These are phyloP conservation scores for Aurinia saxatilis DNA, from an alignment of 345 rosid species.

Conservation along the genomic window DNA sequence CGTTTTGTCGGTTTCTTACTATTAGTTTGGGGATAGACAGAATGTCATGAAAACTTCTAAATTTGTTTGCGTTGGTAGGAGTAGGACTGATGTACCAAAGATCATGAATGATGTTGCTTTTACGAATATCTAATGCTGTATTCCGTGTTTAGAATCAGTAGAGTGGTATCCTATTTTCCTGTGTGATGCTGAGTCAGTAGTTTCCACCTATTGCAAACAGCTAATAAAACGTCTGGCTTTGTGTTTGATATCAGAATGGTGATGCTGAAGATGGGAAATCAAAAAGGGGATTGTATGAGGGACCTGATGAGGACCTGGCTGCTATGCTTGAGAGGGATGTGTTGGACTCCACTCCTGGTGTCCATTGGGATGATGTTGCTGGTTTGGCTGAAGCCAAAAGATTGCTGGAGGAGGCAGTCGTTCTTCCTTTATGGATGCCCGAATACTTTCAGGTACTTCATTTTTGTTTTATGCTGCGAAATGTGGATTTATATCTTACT, in stretches of 20 bases:
- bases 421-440: constrained; percentile 99
- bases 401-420: constrained; percentile 98
- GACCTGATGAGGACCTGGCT: constrained; percentile 96
- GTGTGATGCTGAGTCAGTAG: background rate
- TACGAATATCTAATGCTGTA: background rate
- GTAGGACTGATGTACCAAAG: constrained; percentile 1
- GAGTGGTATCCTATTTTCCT: background rate
- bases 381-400: constrained; percentile 98
- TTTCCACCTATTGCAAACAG: background rate
- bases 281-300: constrained; percentile 80
- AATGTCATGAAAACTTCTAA: background rate
- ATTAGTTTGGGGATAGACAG: background rate
- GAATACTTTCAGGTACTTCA: constrained; percentile 90
- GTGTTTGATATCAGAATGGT: constrained; percentile 54
- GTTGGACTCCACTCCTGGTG: constrained; percentile 93
- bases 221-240: background rate
- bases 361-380: constrained; percentile 99
- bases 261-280: constrained; percentile 90
- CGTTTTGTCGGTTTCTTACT: background rate
- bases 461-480: background rate
- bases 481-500: background rate
- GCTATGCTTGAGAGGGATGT: constrained; percentile 99
- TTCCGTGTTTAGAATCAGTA: background rate
- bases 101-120: background rate
- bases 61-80: background rate